Evolutionary conservation across 441 rosid genomes (phyloP).

Genomic region (Gossypium schwendimanii): DNA sequence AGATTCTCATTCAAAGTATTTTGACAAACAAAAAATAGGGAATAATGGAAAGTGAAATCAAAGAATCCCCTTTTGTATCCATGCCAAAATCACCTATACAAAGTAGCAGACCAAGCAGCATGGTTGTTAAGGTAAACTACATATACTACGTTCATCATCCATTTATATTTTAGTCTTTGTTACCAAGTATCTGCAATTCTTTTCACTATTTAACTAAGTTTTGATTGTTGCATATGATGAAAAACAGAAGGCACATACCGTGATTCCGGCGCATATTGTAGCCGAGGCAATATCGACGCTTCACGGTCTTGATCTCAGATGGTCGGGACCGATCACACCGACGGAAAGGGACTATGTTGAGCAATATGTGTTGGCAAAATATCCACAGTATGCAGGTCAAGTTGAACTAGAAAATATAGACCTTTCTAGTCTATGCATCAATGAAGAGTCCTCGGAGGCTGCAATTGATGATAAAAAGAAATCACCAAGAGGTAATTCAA

Average conservation of each 20-base stretch:
- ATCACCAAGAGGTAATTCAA: conserved; percentile 29
- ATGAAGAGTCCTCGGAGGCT: conserved; percentile 40
- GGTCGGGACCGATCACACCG: conserved; percentile 75
- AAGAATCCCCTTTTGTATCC: conserved; percentile 34
- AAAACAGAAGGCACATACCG: conserved; percentile 48
- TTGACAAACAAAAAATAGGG: conserved; percentile 23
- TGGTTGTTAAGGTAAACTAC: conserved; percentile 52
- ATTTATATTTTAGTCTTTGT: not conserved
- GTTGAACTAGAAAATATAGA: conserved; percentile 46
- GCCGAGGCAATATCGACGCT: conserved; percentile 78
- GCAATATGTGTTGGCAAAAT: conserved; percentile 65
- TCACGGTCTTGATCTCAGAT: conserved; percentile 63
- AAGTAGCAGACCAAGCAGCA: conserved; percentile 53
- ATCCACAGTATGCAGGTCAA: conserved; percentile 66
- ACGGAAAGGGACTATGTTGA: conserved; percentile 68
- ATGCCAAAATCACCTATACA: conserved; percentile 34
- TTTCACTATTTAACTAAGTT: not conserved
- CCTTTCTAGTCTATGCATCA: conserved; percentile 60
- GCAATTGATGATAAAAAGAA: conserved; percentile 36
- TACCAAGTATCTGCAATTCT: not conserved
- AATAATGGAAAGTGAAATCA: conserved; percentile 31
- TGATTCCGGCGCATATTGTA: conserved; percentile 59
- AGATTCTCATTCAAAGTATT: conserved; percentile 7
- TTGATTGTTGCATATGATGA: not conserved
- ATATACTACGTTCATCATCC: not conserved